Evolutionary conservation across 306 rosid species (phyloP).

Genomic region (Malus asiatica): DNA sequence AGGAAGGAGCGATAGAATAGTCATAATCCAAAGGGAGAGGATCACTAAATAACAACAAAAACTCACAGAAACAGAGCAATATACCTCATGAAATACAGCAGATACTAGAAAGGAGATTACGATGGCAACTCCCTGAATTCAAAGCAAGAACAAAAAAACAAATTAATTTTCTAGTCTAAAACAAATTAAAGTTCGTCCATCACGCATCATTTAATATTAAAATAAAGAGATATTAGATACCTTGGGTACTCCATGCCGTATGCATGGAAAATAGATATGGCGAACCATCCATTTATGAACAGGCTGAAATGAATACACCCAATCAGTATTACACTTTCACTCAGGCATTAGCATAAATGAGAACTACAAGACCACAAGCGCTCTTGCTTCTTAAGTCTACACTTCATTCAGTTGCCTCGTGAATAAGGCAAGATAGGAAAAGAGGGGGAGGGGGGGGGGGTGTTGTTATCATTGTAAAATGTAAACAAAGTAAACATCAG

Average conservation of each 20-base stretch:
- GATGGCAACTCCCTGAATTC: slow-evolving; percentile 59
- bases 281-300: slow-evolving; percentile 99
- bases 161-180: not conserved
- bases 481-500: not conserved
- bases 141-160: slow-evolving; percentile 2
- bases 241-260: slow-evolving; percentile 75
- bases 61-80: not conserved
- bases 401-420: too few relatives aligned
- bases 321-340: not conserved
- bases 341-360: not conserved
- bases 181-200: not conserved
- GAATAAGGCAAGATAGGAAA: too few relatives aligned
- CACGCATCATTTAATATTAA: not conserved
- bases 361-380: not conserved
- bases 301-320: slow-evolving; percentile 48
- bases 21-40: not conserved
- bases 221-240: slow-evolving; percentile 29
- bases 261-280: slow-evolving; percentile 85
- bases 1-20: not conserved
- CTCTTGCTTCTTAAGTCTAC: not conserved
- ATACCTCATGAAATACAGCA: slow-evolving; percentile 93
- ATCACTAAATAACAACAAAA: not conserved
- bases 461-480: not conserved
- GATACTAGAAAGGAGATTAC: slow-evolving; percentile 73
- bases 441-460: too few relatives aligned